Base-by-base conservation (phyloP, 2,329 filamentous ascomycete genomes). In the Cordyceps militaris region DNA sequence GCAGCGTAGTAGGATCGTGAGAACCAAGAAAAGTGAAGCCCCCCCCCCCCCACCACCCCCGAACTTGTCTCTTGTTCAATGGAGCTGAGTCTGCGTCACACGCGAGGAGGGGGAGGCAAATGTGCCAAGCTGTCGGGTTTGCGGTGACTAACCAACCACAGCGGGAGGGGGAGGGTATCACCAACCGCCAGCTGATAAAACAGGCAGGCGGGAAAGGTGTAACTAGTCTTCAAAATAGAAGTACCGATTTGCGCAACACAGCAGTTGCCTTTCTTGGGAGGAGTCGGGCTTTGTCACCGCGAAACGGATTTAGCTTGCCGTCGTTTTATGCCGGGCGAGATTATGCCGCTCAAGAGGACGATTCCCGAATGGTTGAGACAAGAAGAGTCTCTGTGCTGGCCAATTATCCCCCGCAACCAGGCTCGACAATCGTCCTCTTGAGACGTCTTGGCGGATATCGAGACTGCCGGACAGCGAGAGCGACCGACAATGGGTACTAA, bases 401-500 rank as follows among this genome's bases (percentile, higher is more conserved):
- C 28, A 46, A 44, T 10, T 38, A 34, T 8, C 55, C 38, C 55
- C 47, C n/a, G n/a, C n/a, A n/a, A 23, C 47, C 23, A 28, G 30
- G 21, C 28, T 34, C 46, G 46, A 49, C 36, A 49, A 13, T 48
- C 23, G 32, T 48, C 11, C 44, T 7, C 32, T 4, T 42, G 38
- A 57, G 38, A 51, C 48, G 47, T 57, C 47, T 52, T 47, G 28
- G 47, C 23, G 47, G 10, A 34, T 36, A 38, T 30, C 32, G 14
- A 53, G 38, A 30, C 7, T 26, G 26, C 11, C 40, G 14, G 50
- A 38, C 8, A 24, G 23, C 24, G n/a, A 51, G 34, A 7, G 8
- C 38, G 38, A 21, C 30, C n/a, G 30, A 42, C 38, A 19, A 21
- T 42, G n/a, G 34, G 11, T 32, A 11, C 19, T 42, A 42, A 7